Evolutionary conservation across 352 stramenopile genomes (phyloP), one percentile per base, ranked within the genome.

Genomic region (Phytophthora citricola): DNA sequence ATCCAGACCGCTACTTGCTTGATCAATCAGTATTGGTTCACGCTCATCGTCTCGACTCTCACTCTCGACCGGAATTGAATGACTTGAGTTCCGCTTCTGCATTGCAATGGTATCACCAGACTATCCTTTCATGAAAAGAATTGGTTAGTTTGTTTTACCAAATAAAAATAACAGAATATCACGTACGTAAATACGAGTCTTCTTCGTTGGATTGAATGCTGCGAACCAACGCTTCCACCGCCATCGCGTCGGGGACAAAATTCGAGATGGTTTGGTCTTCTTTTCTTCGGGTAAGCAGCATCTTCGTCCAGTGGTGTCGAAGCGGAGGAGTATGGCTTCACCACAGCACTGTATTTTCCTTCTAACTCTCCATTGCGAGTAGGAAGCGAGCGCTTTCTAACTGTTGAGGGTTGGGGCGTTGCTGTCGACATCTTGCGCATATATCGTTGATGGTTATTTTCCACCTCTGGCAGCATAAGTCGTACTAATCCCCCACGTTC

Each of bases 401-500:
- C 40, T 17, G 46, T 50, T 43, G 41, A 22, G n/a, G 44, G 10
- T 31, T 27, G 26, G 32, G 34, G 55, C 12, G 50, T 12, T 43
- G 32, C 26, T 22, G 44, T 66, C 9, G 76, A 80, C 54, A 82
- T 71, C 8, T 72, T 75, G 8, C 73, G 73, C 54, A 82, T 75
- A 54, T 80, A 84, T 11, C 76, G 61, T 48, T 79, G 62, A 64
- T 79, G 60, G 12, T 71, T 81, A 29, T 85, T 85, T 54, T 80
- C 56, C 22, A 83, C 55, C 22, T 75, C 47, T 10, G 70, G 66
- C n/a, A 67, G n/a, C 20, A 67, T 61, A 2, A 76, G 29, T 22
- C 58, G 32, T 8, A 69, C 63, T 15, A 85, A 27, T 2, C 59
- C 81, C 1, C 63, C 75, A n/a, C 69, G 70, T 17, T 83, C 75